These are phyloP conservation scores for Shiraia sp. DNA, from an alignment of 2,329 filamentous ascomycete genomes.

Conservation along the genomic window DNA sequence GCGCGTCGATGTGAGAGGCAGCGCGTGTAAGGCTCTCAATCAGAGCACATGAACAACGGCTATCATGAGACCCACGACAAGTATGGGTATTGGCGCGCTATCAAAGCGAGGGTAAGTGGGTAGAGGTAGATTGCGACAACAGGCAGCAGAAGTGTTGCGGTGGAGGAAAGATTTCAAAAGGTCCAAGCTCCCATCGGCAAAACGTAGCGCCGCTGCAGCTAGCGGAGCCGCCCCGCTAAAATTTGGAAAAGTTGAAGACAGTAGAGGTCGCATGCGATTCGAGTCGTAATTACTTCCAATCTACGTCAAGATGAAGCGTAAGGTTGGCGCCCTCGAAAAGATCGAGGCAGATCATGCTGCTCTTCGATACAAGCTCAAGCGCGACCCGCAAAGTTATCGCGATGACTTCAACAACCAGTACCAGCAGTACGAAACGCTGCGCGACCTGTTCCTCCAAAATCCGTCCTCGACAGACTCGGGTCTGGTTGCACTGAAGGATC, in stretches of 20 bases:
- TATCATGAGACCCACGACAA: neutral
- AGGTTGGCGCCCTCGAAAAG: conserved; percentile 91
- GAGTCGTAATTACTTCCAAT: neutral
- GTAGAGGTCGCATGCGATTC: neutral
- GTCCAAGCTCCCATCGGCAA: conserved; percentile 14
- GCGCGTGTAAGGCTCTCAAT: conserved; percentile 2
- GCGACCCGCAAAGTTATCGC: conserved; percentile 86
- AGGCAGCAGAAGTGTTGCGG: conserved; percentile 2
- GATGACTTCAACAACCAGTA: conserved; percentile 89
- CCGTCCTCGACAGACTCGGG: conserved; percentile 78
- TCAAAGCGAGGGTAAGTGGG: neutral
- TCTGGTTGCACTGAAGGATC: conserved; percentile 81
- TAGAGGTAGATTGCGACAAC: neutral
- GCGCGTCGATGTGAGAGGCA: conserved; percentile 13
- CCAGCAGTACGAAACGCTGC: conserved; percentile 87
- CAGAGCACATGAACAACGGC: neutral
- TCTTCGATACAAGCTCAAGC: conserved; percentile 87
- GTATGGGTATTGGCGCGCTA: conserved; percentile 8
- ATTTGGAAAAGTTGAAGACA: conserved; percentile 6
- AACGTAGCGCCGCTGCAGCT: conserved; percentile 16
- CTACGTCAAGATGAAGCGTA: conserved; percentile 73
- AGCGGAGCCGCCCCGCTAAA: conserved; percentile 20
- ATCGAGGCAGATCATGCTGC: conserved; percentile 76
- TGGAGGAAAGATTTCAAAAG: conserved; percentile 3
- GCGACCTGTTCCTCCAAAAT: conserved; percentile 86